Conservation (phyloP, 1,139 yeast genomes). For the Suhomyces wounanorum region DNA sequence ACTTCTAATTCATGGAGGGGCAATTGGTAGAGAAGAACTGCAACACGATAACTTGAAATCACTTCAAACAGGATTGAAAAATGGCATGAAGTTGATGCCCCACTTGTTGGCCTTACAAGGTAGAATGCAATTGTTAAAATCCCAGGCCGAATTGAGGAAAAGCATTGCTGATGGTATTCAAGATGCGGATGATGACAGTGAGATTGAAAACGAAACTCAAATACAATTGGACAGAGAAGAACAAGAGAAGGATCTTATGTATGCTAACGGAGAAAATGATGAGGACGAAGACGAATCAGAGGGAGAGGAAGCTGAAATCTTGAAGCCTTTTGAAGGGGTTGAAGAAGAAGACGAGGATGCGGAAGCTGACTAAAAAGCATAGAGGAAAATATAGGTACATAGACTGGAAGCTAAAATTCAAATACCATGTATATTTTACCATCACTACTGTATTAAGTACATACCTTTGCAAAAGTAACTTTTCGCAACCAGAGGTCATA, state of each 20-base stretch:
- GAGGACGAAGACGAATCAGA: constrained; percentile 23
- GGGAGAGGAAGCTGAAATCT: constrained; percentile 10
- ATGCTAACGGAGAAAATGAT: constrained; percentile 49
- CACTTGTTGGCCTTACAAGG: constrained; percentile 47
- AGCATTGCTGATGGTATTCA: constrained; percentile 20
- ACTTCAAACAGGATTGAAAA: constrained; percentile 31
- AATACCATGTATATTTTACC: background rate
- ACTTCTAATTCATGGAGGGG: constrained; percentile 46
- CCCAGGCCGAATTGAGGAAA: constrained; percentile 41
- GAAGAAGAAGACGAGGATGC: constrained; percentile 20
- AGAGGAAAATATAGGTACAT: background rate
- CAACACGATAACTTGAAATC: constrained; percentile 33
- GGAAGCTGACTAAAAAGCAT: background rate
- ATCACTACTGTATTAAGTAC: background rate
- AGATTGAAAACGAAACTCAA: constrained; percentile 21
- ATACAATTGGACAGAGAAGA: constrained; percentile 20
- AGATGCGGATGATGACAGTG: constrained; percentile 24
- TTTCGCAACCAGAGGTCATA: no score
- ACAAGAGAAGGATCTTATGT: constrained; percentile 26
- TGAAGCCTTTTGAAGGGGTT: constrained; percentile 16
- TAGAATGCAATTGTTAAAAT: constrained; percentile 41
- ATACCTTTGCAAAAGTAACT: background rate
- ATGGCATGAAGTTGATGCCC: constrained; percentile 40
- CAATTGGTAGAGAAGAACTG: constrained; percentile 35
- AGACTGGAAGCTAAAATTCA: background rate